Evolutionary conservation across 257 asterid species (phyloP), one percentile per base, ranked within the genome.

Genomic region (Euphrasia confusa): DNA sequence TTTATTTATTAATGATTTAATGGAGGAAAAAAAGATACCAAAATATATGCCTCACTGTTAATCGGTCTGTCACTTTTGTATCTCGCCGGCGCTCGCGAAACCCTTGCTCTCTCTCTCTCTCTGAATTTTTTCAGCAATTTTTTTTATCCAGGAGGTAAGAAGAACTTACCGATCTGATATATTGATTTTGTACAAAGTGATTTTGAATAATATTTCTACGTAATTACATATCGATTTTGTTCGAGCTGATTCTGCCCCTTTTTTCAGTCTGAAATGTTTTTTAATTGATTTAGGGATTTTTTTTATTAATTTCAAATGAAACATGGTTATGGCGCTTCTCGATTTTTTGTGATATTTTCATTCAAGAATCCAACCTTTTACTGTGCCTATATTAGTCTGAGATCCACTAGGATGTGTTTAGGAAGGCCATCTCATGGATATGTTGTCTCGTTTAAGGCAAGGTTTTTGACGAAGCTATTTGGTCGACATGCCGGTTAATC

Each of bases 81-180:
- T 72, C 61, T 61, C 61, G 75, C 77, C 82, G 68, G 72, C 75
- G 65, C 76, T 67, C 68, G 1, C 68, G 61, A 71, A 77, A 75
- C 82, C 79, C 79, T 78, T 68, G 68, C 54, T 68, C 73, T 64
- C 74, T 68, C 67, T 40, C 24, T 21, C 24, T 21, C 24, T 21
- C 24, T 21, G 24, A 1, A 21, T 21, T 21, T 21, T 21, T 21
- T 21, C 24, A 21, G 24, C 24, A 21, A 21, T 21, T 21, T 21
- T 21, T 21, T 21, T 21, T 1, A 67, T 70, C 60, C 49, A 42
- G 30, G 49, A 60, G 73, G 82, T 68, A 33, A 68, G 79, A 56
- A 42, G 79, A 56, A 50, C 68, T 67, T 35, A 9, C 59, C 68
- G 64, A 70, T 68, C 63, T 63, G 54, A 8, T 18, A 1, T 18